Evolutionary conservation across 768 basidiomycete species (phyloP), one percentile per base, ranked within the genome.

Genomic region (Mrakia hoshinonis): DNA sequence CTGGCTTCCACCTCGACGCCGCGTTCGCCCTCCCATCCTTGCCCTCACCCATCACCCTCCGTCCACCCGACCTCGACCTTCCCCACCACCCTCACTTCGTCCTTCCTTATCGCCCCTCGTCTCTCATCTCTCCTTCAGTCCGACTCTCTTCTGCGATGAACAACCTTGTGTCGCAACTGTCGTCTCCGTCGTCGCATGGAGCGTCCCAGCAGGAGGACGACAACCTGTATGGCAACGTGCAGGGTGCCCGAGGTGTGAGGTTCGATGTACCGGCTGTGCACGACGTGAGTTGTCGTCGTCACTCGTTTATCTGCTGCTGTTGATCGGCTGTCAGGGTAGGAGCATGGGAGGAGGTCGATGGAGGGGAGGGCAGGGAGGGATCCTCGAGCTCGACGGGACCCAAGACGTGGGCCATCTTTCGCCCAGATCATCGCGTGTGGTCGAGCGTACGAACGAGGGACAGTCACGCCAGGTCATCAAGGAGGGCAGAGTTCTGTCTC

Each of bases 181-280:
- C 67, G 22, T 39, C 67, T 46, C 29, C 64, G 4, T 46, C 64
- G 4, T 24, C 26, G 26, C 18, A 24, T 36, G 26, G 18, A 26
- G n/a, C 67, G 2, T 3, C 34, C 10, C 46, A 48, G 7, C 60
- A 70, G 9, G 47, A 52, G 36, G 67, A 51, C 22, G 55, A 67
- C 26, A 24, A 11, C 24, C 36, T 73, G 38, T 73, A 36, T 39
- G 72, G 72, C 20, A 73, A 73, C 52, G 52, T 73, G 58, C 60
- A 73, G 58, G 67, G 67, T n/a, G 72, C 55, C 20, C 38, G 43
- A 48, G 72, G 72, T 48, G 72, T 73, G 36, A 34, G 67, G 24
- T 73, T 73, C 20, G 62, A 60, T 22, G 66, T 68, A 1, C 72
- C 72, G 10, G 43, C 31, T 11, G 67, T 73, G 36, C 66, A 67